These are phyloP conservation scores for Diutina neorugosa DNA, from an alignment of 1,139 yeast genomes.

Conservation along the genomic window DNA sequence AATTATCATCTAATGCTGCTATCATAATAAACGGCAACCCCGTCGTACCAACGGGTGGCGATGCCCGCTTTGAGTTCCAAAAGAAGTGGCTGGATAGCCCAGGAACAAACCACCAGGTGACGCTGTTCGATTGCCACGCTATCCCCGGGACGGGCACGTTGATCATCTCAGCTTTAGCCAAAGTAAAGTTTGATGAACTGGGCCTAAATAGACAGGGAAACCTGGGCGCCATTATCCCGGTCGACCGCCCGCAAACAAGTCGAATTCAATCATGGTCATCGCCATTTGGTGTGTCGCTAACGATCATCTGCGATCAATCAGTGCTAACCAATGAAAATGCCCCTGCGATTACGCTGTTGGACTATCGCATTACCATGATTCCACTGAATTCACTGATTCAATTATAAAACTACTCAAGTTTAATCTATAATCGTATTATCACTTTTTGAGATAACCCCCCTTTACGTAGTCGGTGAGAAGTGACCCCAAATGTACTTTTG, in stretches of 20 bases:
- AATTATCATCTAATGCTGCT: constrained; percentile 31
- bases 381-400: constrained; percentile 43
- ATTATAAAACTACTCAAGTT: neutral
- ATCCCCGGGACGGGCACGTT: constrained; percentile 58
- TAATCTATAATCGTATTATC: neutral
- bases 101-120: constrained; percentile 46
- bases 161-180: constrained; percentile 45
- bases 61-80: constrained; percentile 47
- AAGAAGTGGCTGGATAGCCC: constrained; percentile 57
- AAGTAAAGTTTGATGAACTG: constrained; percentile 64
- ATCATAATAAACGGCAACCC: constrained; percentile 60
- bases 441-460: neutral
- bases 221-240: constrained; percentile 32
- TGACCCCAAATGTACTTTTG: constrained; percentile 22
- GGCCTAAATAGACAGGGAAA: constrained; percentile 56
- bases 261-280: constrained; percentile 13
- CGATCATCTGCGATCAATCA: constrained; percentile 45
- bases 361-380: constrained; percentile 53
- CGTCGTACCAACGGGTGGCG: constrained; percentile 21
- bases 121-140: constrained; percentile 53
- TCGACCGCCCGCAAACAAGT: constrained; percentile 8
- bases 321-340: constrained; percentile 28
- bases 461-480: constrained; percentile 19
- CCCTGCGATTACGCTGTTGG: constrained; percentile 42
- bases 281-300: constrained; percentile 55